Conservation (phyloP, 306 rosid genomes). For the Arachis stenosperma region DNA sequence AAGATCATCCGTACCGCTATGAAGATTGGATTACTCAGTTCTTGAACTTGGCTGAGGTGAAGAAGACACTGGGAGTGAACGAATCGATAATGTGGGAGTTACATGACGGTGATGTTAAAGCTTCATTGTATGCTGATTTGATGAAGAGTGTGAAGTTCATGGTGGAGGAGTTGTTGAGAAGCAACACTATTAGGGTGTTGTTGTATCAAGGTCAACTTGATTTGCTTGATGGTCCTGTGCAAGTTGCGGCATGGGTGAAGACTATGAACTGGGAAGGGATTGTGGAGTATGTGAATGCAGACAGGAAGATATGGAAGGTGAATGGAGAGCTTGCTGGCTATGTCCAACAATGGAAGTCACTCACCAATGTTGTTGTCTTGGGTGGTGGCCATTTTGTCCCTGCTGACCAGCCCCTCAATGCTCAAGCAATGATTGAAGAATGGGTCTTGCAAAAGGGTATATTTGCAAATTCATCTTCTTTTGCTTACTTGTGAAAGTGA, state of each 20-base stretch:
- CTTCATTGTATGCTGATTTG: constrained; percentile 53
- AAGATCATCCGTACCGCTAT: constrained; percentile 40
- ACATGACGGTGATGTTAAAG: constrained; percentile 58
- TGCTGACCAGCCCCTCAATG: too few species aligned
- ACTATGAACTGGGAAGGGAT: constrained; percentile 73
- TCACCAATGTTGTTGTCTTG: too few species aligned
- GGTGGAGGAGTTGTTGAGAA: constrained; percentile 62
- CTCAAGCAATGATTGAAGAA: too few species aligned
- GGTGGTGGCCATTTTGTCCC: too few species aligned
- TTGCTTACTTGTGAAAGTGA: too few species aligned
- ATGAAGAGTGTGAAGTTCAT: constrained; percentile 80
- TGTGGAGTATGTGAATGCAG: not conserved
- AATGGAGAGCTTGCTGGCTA: too few species aligned
- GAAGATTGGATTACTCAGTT: constrained; percentile 44
- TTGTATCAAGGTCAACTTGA: constrained; percentile 73
- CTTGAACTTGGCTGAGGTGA: constrained; percentile 37
- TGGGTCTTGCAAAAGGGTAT: too few species aligned
- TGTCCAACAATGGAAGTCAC: too few species aligned
- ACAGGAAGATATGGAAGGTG: too few species aligned
- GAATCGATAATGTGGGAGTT: constrained; percentile 46
- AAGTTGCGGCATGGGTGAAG: constrained; percentile 75
- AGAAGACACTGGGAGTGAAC: constrained; percentile 46
- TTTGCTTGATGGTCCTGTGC: constrained; percentile 66
- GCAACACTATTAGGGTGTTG: constrained; percentile 50
- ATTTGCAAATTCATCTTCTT: too few species aligned